Conservation (phyloP, 116 monocot genomes). For the Thalassia testudinum region DNA sequence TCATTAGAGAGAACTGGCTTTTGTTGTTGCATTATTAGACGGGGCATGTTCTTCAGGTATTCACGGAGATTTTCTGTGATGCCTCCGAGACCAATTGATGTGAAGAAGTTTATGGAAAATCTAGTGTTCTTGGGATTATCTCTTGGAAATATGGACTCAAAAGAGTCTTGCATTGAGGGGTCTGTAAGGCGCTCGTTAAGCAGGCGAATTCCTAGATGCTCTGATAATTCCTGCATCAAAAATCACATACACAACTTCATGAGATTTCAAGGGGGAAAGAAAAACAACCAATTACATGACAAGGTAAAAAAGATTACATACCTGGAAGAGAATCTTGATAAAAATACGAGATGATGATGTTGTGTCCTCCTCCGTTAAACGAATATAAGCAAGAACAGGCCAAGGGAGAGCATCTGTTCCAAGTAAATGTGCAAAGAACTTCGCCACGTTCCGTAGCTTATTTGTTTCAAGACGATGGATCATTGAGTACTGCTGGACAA, state of each 20-base stretch:
- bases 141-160: constrained; percentile 85
- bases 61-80: constrained; percentile 87
- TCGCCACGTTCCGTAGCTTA: constrained; percentile 83
- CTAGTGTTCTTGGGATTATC: constrained; percentile 93
- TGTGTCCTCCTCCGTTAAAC: constrained; percentile 88
- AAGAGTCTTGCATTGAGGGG: constrained; percentile 70
- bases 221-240: constrained; percentile 64
- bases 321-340: constrained; percentile 97
- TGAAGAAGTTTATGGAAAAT: constrained; percentile 89
- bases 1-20: constrained; percentile 44
- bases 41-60: constrained; percentile 92
- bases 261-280: too few species aligned
- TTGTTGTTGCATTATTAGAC: constrained; percentile 95
- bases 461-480: constrained; percentile 94
- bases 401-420: constrained; percentile 84
- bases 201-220: constrained; percentile 78
- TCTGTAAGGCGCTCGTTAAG: constrained; percentile 88
- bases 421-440: constrained; percentile 93
- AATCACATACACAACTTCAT: constrained; percentile 1
- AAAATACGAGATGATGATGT: constrained; percentile 93
- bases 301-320: constrained; percentile 10
- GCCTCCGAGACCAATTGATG: constrained; percentile 90
- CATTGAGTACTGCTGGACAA: constrained; percentile 97
- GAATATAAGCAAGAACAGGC: constrained; percentile 81
- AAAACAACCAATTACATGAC: too few species aligned